Evolutionary conservation across 257 asterid species (phyloP), one percentile per base, ranked within the genome.

Genomic region (Rauvolfia tetraphylla): DNA sequence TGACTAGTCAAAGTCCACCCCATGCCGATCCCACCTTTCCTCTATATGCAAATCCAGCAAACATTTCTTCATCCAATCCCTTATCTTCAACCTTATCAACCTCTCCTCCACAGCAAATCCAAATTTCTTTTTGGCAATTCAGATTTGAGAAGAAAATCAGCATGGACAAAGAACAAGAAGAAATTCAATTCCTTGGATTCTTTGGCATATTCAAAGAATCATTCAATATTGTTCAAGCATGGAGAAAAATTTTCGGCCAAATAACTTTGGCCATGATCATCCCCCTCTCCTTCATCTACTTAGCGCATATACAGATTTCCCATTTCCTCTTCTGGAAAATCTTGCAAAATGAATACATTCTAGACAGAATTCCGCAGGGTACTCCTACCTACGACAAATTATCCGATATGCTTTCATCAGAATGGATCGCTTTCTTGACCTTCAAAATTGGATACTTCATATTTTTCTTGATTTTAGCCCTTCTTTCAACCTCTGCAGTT

Each of bases 141-240:
- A 20, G 33, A 22, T 68, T 39, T n/a, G 31, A 49, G 51, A 36
- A 14, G 10, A 18, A 41, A 56, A 15, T 1, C 23, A n/a, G 20
- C 86, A 93, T 93, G 98, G 95, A 93, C 63, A 87, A 86, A 80
- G 97, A 90, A 75, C 97, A 93, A 70, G 97, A 91, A 34, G 96
- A 93, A 71, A 85, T 90, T 80, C 97, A 91, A 68, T 90, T 84
- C 68, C 88, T 93, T 5, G 93, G 97, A 5, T 84, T 92, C 86
- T 83, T 91, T 34, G 91, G 95, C 79, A 89, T 93, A 83, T 71
- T 90, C 61, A 84, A 69, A 18, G 97, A 90, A 79, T 85, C 97
- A 46, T 73, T 53, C 79, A 83, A 63, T 83, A 83, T 93, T 66
- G 81, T 89, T 3, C 84, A 87, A 0, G 69, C 92, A 78, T 86